Percentiles rank a stretch among this genome's conserved stretches.
Conservation (phyloP, 2,329 filamentous ascomycete genomes). For the Fulvia fulva region DNA sequence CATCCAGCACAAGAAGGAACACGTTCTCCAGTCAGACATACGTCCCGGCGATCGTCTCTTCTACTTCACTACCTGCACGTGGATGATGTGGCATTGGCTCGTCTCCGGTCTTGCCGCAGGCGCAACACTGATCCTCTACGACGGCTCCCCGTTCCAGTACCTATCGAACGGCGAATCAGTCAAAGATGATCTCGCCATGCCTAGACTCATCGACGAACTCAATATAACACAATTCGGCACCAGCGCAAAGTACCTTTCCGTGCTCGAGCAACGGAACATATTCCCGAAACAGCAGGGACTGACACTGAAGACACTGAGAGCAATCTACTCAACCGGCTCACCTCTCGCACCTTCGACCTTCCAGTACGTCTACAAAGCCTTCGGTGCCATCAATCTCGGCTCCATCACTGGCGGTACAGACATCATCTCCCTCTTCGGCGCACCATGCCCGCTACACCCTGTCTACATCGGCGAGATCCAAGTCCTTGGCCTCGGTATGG, state of each 20-base stretch:
- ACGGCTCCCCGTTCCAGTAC: constrained; percentile 78
- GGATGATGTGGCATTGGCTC: constrained; percentile 99
- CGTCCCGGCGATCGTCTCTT: constrained; percentile 69
- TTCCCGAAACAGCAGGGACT: constrained; percentile 58
- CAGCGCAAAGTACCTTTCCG: constrained; percentile 85
- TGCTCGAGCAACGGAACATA: constrained; percentile 75
- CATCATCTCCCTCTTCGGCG: constrained; percentile 91
- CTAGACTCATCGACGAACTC: constrained; percentile 73
- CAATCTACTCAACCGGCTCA: constrained; percentile 91
- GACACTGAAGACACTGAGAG: constrained; percentile 58
- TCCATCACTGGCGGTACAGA: constrained; percentile 96
- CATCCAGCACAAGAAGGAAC: constrained; percentile 96
- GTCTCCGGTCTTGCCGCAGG: constrained; percentile 80
- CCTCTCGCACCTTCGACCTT: constrained; percentile 92
- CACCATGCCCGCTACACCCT: constrained; percentile 59
- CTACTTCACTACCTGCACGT: constrained; percentile 92
- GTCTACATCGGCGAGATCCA: constrained; percentile 51
- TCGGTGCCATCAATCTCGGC: constrained; percentile 81
- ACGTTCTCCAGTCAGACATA: constrained; percentile 81
- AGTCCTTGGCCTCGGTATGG: constrained; percentile 48
- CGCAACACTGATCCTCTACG: constrained; percentile 80
- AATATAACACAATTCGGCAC: constrained; percentile 91
- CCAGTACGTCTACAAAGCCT: constrained; percentile 78
- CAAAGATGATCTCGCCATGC: constrained; percentile 74
- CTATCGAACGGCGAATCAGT: constrained; percentile 47